These are phyloP conservation scores for Syzygium aromaticum DNA, from an alignment of 345 rosid species.

Conservation along the genomic window DNA sequence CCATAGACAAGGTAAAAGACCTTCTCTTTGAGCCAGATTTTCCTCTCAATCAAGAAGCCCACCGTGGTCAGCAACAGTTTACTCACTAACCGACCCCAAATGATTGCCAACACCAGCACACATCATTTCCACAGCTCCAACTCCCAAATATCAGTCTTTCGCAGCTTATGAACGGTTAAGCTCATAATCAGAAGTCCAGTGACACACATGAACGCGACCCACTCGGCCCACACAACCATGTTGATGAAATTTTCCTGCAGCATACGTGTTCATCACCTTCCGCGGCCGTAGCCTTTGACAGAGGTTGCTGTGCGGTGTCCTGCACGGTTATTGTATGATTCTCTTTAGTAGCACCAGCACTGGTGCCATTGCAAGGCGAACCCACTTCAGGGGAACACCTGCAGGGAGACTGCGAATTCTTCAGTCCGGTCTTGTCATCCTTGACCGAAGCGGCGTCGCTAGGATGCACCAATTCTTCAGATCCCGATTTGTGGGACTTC, in stretches of 20 bases:
- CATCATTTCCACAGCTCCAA: conserved; percentile 61
- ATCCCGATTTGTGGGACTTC: not conserved
- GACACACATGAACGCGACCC: conserved; percentile 17
- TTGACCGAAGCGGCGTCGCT: too few relatives aligned
- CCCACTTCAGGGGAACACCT: too few relatives aligned
- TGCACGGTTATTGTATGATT: too few relatives aligned
- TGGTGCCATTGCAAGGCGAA: too few relatives aligned
- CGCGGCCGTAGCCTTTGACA: conserved; percentile 11
- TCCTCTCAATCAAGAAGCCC: conserved; percentile 45
- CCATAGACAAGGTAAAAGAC: conserved; percentile 55
- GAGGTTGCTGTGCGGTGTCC: conserved; percentile 23
- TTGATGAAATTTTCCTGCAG: conserved; percentile 13
- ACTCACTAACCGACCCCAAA: conserved; percentile 42
- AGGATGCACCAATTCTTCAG: too few relatives aligned
- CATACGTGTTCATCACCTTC: conserved; percentile 12
- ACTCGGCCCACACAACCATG: conserved; percentile 21
- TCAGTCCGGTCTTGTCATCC: too few relatives aligned
- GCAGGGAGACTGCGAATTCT: too few relatives aligned
- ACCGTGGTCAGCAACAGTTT: conserved; percentile 34
- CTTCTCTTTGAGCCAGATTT: conserved; percentile 50
- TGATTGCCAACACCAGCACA: conserved; percentile 34
- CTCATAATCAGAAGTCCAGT: conserved; percentile 25
- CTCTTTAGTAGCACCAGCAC: too few relatives aligned
- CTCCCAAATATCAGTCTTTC: conserved; percentile 24
- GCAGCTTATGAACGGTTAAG: conserved; percentile 24